phyloP scores from a whole-genome alignment of 371 early-diverging fungal genomes.

The Mortierella sp. region DNA sequence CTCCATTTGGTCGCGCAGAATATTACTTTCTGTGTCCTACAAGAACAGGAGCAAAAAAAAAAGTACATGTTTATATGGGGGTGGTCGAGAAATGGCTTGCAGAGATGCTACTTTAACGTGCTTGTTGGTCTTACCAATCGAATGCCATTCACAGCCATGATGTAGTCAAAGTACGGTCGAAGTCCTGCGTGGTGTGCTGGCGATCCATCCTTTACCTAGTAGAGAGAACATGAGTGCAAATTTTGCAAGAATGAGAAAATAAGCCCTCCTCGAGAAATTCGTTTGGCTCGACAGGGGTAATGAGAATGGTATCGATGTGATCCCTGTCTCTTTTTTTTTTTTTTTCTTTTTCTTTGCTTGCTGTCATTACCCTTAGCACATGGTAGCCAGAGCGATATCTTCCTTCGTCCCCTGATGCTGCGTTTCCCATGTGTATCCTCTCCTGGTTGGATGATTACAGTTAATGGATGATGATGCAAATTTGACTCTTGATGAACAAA shows the following conservation, averaged over 20 bases:
- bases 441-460: too few relatives aligned
- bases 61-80: neutral
- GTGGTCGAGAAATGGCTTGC: neutral
- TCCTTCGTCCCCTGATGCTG: constrained; percentile 45
- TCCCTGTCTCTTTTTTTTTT: too few relatives aligned
- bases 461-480: too few relatives aligned
- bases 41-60: neutral
- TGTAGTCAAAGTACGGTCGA: constrained; percentile 82
- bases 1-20: constrained; percentile 60
- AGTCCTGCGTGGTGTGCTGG: constrained; percentile 79
- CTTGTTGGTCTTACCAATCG: constrained; percentile 40
- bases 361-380: constrained; percentile 58
- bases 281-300: neutral
- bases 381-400: constrained; percentile 59
- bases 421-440: constrained; percentile 48
- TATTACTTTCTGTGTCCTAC: constrained; percentile 60
- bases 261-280: too few relatives aligned
- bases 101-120: neutral
- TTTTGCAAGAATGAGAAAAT: neutral
- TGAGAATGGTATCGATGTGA: too few relatives aligned
- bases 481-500: too few relatives aligned
- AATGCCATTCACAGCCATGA: constrained; percentile 73
- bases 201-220: constrained; percentile 73
- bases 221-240: neutral
- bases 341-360: too few relatives aligned